A percentile compares a stretch with the other conserved stretches of the same genome.
These are phyloP conservation scores for Pilatotrama ljubarskyi DNA, from an alignment of 768 basidiomycete genomes.

Conservation along the genomic window DNA sequence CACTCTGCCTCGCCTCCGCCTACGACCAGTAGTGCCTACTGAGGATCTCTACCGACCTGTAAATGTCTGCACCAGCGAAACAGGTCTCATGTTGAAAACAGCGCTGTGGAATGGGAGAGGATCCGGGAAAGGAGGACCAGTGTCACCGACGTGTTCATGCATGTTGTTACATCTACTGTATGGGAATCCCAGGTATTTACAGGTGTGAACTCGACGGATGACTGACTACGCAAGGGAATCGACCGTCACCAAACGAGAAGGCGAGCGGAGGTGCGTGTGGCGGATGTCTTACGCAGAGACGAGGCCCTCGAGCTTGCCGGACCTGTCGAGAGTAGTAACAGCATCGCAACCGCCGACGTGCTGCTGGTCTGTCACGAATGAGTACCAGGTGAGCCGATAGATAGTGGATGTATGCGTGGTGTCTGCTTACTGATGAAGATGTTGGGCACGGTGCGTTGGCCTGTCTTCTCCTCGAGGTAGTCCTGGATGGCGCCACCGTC, in stretches of 20 bases:
- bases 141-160: neutral
- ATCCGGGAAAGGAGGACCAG: no score
- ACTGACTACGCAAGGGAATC: neutral
- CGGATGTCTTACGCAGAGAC: constrained; percentile 22
- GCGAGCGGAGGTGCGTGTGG: neutral
- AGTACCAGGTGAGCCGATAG: neutral
- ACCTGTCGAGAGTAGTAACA: constrained; percentile 26
- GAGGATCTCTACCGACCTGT: no score
- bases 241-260: neutral
- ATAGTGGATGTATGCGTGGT: neutral
- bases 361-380: constrained; percentile 41
- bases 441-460: constrained; percentile 73
- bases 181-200: neutral
- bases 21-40: no score
- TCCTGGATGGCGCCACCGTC: constrained; percentile 65
- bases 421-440: constrained; percentile 64
- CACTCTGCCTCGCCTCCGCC: no score
- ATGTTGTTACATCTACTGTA: neutral
- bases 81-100: no score
- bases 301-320: constrained; percentile 29
- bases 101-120: no score
- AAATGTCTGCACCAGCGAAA: no score
- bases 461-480: constrained; percentile 63
- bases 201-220: constrained; percentile 2
- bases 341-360: constrained; percentile 50